Base-by-base conservation (phyloP, 495 filamentous ascomycete species). In the Cercophora samala region DNA sequence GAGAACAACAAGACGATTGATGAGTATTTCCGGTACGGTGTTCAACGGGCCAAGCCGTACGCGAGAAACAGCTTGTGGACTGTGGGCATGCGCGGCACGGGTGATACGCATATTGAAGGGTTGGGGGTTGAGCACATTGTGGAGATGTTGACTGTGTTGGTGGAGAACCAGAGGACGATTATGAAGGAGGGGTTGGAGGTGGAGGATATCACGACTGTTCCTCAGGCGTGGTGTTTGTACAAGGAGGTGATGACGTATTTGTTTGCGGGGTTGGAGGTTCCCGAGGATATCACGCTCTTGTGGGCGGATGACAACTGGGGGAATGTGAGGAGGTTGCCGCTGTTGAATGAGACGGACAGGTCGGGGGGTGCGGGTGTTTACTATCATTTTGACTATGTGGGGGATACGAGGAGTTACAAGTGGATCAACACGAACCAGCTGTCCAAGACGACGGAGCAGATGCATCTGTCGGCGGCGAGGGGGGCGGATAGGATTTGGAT, bases 281-380 rank as follows among this genome's bases (percentile, higher is more conserved):
- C 89, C 1, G 90, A 93, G 52, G 85, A 91, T 68, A 83, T 93
- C 58, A 92, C 89, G 1, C 78, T 93, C 26, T 76, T 92, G 11
- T 92, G 88, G 84, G 83, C 89, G 0, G 90, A 93, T 74, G 90
- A 93, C 72, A 93, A 92, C 75, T 91, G 83, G 83, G 88, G 89
- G 9, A 89, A 90, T 73, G 76, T 90, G 32, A 84, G 87, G 18
- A 79, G 89, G 60, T 82, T 92, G 55, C 90, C 90, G 6, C 72
- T 88, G 24, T 79, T 68, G 0, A 82, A 86, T 68, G 90, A 92
- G 77, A 86, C 81, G 0, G 69, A 73, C n/a, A 79, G 89, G 54
- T 65, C 78, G 13, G 89, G 87, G 24, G 88, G 90, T 13, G 88
- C 90, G 21, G 89, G 90, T n/a, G 84, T 91, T 11, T 92, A 92